Percentiles rank a stretch among this genome's conserved stretches.
These are phyloP conservation scores for Pleurotus tuber-regium DNA, from an alignment of 768 basidiomycete species.

Conservation along the genomic window DNA sequence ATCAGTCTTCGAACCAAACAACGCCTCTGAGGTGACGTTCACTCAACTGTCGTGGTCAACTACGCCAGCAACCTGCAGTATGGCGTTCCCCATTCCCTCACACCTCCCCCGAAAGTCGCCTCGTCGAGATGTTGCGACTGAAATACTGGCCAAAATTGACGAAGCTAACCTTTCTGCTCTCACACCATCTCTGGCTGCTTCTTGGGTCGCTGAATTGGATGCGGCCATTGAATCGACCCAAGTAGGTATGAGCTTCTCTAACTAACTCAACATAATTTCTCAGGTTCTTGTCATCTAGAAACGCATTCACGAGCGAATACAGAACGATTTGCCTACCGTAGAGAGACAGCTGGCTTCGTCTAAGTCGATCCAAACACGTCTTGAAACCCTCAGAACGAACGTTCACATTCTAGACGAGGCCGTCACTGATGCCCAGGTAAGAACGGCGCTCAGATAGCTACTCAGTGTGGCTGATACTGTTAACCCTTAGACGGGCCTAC, in stretches of 20 bases:
- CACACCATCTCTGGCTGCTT: constrained; percentile 56
- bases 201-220: constrained; percentile 75
- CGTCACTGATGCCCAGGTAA: constrained; percentile 62
- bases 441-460: too few relatives aligned
- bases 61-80: constrained; percentile 23
- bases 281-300: constrained; percentile 38
- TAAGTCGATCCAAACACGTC: constrained; percentile 59
- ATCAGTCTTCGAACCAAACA: too few relatives aligned
- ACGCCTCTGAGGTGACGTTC: too few relatives aligned
- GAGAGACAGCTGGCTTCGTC: constrained; percentile 62
- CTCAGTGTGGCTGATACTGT: too few relatives aligned
- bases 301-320: constrained; percentile 72
- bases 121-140: constrained; percentile 66
- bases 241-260: constrained; percentile 34
- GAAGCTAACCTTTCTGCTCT: constrained; percentile 56
- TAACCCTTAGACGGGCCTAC: constrained; percentile 59
- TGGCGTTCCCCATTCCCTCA: constrained; percentile 74
- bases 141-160: constrained; percentile 69
- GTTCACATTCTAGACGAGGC: constrained; percentile 49
- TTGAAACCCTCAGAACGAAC: constrained; percentile 46
- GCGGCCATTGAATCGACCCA: constrained; percentile 68
- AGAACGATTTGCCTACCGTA: constrained; percentile 60
- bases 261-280: constrained; percentile 12
- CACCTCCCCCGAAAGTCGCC: constrained; percentile 67
- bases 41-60: too few relatives aligned